Evolutionary conservation across 768 basidiomycete genomes (phyloP).

Genomic region (Lactarius psammicola): DNA sequence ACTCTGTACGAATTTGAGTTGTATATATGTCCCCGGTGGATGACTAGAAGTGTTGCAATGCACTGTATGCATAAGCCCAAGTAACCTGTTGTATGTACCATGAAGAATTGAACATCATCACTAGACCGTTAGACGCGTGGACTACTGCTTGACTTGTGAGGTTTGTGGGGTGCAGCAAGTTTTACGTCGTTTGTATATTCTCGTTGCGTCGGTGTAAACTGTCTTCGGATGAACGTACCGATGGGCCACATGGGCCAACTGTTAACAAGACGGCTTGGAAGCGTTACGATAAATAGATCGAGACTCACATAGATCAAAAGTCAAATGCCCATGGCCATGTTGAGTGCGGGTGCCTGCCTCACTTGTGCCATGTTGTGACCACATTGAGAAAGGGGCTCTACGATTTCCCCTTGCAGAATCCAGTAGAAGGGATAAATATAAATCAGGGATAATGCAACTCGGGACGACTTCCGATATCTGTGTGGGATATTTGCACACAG

Average conservation of each 20-base stretch:
- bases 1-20: background rate
- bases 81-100: slow-evolving; percentile 10
- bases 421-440: background rate
- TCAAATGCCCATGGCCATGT: background rate
- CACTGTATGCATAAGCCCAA: slow-evolving; percentile 7
- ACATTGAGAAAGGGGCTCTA: background rate
- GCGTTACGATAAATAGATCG: background rate
- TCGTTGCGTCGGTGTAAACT: background rate
- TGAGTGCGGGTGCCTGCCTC: background rate
- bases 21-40: slow-evolving; percentile 1
- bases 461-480: slow-evolving; percentile 14
- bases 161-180: background rate
- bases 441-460: slow-evolving; percentile 8
- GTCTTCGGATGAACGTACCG: background rate
- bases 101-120: background rate
- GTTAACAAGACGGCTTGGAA: background rate
- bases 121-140: slow-evolving; percentile 6
- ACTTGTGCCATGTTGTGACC: background rate
- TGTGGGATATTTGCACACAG: background rate
- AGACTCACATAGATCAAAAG: slow-evolving; percentile 1
- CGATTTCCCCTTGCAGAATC: slow-evolving; percentile 7
- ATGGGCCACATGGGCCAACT: background rate
- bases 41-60: slow-evolving; percentile 6
- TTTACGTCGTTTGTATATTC: background rate
- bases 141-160: background rate